Evolutionary conservation across 306 rosid genomes (phyloP), one percentile per base, ranked within the genome.

Genomic region (Mimosa pudica): DNA sequence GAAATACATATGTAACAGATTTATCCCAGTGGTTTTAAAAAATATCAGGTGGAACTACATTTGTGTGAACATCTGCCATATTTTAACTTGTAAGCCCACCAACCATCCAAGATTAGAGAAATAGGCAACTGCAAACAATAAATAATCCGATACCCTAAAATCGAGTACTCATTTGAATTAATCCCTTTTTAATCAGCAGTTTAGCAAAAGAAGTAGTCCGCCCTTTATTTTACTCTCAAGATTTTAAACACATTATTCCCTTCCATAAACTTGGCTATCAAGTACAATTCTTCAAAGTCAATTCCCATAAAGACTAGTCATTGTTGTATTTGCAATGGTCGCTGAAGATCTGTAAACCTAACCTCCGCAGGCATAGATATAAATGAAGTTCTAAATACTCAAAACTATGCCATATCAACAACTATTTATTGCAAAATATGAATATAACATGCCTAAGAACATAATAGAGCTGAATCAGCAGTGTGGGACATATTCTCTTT

Each of bases 201-300:
- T 41, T 42, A 68, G 68, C 44, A 11, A 17, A 45, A 17, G 16
- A 65, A 75, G 16, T 58, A 5, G 67, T 48, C 42, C 65, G 35
- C 52, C 47, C 64, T 81, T 65, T 61, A 33, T 41, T 60, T 52
- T 58, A 24, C 79, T 17, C 11, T 46, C 45, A 68, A 75, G 6
- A 16, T 16, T 52, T 52, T 52, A 6, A 58, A 58, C 49, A 44
- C 64, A 60, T 57, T 46, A 47, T 48, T 70, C 48, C 4, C 45
- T 42, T 24, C 20, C 14, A 20, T 20, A 57, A 36, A 35, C 12
- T 36, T 48, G 42, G 10, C 64, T 75, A 71, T 69, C 49, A 70
- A 75, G 42, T 55, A 68, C 55, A 20, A 38, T 41, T 42, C 76
- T 75, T 55, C 18, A 32, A 76, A 70, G 66, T n/a, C 71, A 35